Evolutionary conservation across 805 yeast genomes (phyloP).

Genomic region (Torulaspora indica): DNA sequence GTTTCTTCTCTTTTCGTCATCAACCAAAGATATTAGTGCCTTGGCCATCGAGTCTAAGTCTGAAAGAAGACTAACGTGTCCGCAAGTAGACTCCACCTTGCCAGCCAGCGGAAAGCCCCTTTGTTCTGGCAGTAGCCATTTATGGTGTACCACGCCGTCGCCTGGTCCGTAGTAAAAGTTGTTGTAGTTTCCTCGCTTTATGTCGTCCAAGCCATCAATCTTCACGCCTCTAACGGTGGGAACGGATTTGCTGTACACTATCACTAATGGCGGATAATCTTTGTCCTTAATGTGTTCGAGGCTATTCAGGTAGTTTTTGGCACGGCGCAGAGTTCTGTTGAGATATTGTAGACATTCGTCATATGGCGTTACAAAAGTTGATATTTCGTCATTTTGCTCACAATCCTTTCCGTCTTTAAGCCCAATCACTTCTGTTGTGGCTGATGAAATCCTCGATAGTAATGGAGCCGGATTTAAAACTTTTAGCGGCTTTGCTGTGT

Average conservation of each 20-base stretch:
- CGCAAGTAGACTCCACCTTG: conserved; percentile 56
- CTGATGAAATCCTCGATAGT: conserved; percentile 7
- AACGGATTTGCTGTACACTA: conserved; percentile 73
- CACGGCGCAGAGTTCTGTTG: conserved; percentile 51
- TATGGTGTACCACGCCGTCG: conserved; percentile 86
- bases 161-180: conserved; percentile 85
- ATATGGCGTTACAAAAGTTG: conserved; percentile 29
- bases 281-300: conserved; percentile 50
- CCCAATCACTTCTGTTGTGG: conserved; percentile 10
- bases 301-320: conserved; percentile 54
- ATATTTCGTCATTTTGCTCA: conserved; percentile 6
- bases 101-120: conserved; percentile 71
- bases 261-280: conserved; percentile 76
- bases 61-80: conserved; percentile 76
- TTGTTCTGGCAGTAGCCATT: conserved; percentile 74
- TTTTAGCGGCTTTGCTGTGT: conserved; percentile 2
- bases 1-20: conserved; percentile 45
- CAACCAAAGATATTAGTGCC: conserved; percentile 60
- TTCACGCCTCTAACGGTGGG: conserved; percentile 83
- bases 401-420: conserved; percentile 8
- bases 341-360: conserved; percentile 65
- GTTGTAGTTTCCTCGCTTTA: conserved; percentile 65
- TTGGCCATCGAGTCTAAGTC: conserved; percentile 68
- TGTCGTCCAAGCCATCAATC: conserved; percentile 57
- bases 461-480: conserved; percentile 10